Evolutionary conservation across 163 green algal genomes (phyloP), one percentile per base, ranked within the genome.

Genomic region (Scenedesmus sp.): DNA sequence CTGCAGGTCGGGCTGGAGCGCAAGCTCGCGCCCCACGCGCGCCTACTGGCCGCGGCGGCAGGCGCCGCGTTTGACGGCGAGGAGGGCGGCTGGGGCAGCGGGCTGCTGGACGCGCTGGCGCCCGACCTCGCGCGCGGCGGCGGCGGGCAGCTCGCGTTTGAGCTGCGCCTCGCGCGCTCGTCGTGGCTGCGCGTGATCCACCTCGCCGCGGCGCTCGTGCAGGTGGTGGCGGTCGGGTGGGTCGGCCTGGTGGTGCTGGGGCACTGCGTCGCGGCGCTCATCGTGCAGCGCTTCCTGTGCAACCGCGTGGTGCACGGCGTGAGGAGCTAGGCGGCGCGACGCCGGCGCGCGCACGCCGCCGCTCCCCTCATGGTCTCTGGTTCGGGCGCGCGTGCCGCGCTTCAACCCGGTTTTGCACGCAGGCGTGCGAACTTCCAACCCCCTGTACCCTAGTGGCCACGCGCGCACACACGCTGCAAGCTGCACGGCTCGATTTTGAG

Each of bases 241-340:
- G 33, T 20, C 31, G 47, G 48, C 48, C 18, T 75, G 29, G 18
- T 75, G 14, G 20, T 63, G 20, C 20, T 39, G 44, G 44, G 65
- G 0, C 65, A 75, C 24, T 48, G 48, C 29, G 17, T 75, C 17
- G 29, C 24, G 18, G 65, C 47, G 24, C 50, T 36, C 29, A 47
- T 75, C 18, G 28, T 75, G 65, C 65, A 75, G 65, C 65, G 65
- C 31, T 58, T 75, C 13, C 26, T 75, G 47, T 75, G 65, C 47
- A 75, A 33, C 48, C 62, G 65, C 47, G 29, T 47, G 39, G n/a
- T 74, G 64, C 64, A 74, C 15, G 64, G 64, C 33, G 26, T 42
- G 15, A 50, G 64, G 45, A 36, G n/a, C 33, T 74, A 47, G 60
- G 34, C 45, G 31, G 60, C 2, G n/a, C 1, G 15, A 18, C 48